Evolutionary conservation across 768 basidiomycete species (phyloP), one percentile per base, ranked within the genome.

Genomic region (Trametes cinnabarina): DNA sequence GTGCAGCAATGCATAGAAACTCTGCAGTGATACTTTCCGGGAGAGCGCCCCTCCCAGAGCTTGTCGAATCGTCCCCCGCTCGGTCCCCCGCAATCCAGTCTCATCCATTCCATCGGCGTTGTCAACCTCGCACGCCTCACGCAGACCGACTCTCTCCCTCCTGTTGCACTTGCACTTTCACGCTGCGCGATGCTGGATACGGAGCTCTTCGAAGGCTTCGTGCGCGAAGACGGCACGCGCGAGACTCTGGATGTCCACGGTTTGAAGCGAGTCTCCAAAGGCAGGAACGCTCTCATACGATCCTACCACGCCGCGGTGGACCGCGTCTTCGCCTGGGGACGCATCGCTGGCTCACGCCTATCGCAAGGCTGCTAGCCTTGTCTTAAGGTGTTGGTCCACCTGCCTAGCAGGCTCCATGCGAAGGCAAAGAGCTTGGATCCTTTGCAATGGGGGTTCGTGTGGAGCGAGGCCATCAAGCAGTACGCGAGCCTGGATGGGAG

Each of bases 41-140:
- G n/a, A n/a, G n/a, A n/a, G 30, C 12, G 30, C 30, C 30, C 30
- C 7, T 6, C 7, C 30, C 19, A 8, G 41, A 22, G 20, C 11
- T 42, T 6, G 17, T 22, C 1, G 20, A 19, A 19, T 19, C 30
- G 9, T 46, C 32, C 14, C 0, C 17, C n/a, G 23, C 26, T 34
- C n/a, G 12, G 4, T 22, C 10, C 52, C n/a, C 20, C 20, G 17
- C 0, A 15, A 20, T 28, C 6, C 26, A 51, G 11, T 8, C 41
- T 19, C 2, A 34, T 43, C 32, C 49, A 48, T 30, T 14, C 23
- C 19, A 59, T 54, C 0, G 49, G 37, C 12, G 48, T 52, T 22
- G 51, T 60, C 12, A 63, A 57, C 25, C 44, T 63, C 39, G 54
- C 58, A 9, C 54, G 58, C 17, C 35, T 32, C 14, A 53, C 47